These are phyloP conservation scores for Clarkia xantiana DNA, from an alignment of 345 rosid genomes.

Conservation along the genomic window DNA sequence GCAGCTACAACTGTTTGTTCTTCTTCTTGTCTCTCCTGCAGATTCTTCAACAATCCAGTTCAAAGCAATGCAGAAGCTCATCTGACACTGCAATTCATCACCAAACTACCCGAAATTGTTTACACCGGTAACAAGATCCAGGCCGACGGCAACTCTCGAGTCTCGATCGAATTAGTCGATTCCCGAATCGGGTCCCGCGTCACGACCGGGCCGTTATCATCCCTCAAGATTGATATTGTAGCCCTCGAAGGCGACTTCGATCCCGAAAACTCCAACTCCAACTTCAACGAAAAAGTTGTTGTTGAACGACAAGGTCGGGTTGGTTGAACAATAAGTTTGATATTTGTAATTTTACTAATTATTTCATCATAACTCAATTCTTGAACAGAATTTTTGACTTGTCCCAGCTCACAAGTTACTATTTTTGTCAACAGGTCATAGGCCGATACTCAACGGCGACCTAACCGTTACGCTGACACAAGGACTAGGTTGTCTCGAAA, in stretches of 20 bases:
- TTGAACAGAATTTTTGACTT: too few species aligned
- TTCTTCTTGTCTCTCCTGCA: neutral
- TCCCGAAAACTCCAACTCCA: slow-evolving; percentile 15
- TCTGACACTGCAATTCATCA: slow-evolving; percentile 29
- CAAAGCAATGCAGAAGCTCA: slow-evolving; percentile 20
- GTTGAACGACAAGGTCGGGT: slow-evolving; percentile 50
- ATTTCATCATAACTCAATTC: too few species aligned
- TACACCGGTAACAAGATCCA: slow-evolving; percentile 48
- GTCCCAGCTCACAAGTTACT: too few species aligned
- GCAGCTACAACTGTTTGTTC: slow-evolving; percentile 1
- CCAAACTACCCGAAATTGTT: slow-evolving; percentile 21
- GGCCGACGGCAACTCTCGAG: slow-evolving; percentile 26
- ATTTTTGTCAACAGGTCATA: too few species aligned
- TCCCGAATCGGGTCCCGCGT: slow-evolving; percentile 17
- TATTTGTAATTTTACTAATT: too few species aligned
- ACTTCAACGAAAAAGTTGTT: slow-evolving; percentile 30
- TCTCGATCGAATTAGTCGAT: slow-evolving; percentile 37
- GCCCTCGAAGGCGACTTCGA: slow-evolving; percentile 54
- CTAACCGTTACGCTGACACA: slow-evolving; percentile 19
- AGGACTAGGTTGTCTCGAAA: slow-evolving; percentile 36
- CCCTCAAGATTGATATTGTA: slow-evolving; percentile 36
- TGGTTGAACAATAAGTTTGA: too few species aligned
- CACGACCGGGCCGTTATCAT: slow-evolving; percentile 34
- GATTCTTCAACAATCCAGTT: slow-evolving; percentile 15
- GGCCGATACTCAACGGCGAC: slow-evolving; percentile 63